Conservation (phyloP, 2,329 filamentous ascomycete species). For the Claviceps arundinis region DNA sequence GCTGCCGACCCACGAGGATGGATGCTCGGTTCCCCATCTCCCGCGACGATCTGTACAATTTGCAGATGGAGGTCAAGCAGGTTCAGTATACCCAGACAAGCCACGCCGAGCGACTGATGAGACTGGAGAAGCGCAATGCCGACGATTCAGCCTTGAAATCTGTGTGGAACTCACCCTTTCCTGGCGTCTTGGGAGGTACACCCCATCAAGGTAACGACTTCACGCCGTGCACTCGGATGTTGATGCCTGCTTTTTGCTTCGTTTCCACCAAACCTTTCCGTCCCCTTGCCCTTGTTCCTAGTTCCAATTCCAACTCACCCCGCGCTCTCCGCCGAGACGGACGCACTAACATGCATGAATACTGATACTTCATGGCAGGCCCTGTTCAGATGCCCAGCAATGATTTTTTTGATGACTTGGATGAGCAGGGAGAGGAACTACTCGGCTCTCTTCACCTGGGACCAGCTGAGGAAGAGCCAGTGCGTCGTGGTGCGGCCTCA, state of each 20-base stretch:
- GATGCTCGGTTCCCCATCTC: slow-evolving; percentile 47
- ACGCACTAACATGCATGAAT: background rate
- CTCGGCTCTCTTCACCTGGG: slow-evolving; percentile 75
- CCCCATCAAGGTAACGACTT: slow-evolving; percentile 65
- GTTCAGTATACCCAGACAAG: slow-evolving; percentile 49
- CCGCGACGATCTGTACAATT: slow-evolving; percentile 52
- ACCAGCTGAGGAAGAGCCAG: slow-evolving; percentile 66
- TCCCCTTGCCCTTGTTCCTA: background rate
- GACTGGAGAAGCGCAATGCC: slow-evolving; percentile 53
- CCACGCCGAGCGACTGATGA: slow-evolving; percentile 47
- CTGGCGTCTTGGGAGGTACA: slow-evolving; percentile 68
- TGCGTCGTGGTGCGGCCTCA: slow-evolving; percentile 74
- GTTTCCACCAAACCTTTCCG: background rate
- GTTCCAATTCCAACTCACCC: background rate
- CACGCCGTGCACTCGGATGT: background rate
- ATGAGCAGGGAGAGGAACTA: slow-evolving; percentile 71
- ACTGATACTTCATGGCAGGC: slow-evolving; percentile 34
- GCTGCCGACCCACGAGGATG: slow-evolving; percentile 32
- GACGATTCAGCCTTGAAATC: slow-evolving; percentile 63
- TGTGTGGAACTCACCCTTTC: slow-evolving; percentile 89
- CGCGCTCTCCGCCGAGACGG: no score
- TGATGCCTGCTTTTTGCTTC: background rate
- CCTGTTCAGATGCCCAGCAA: slow-evolving; percentile 66
- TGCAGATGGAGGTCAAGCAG: slow-evolving; percentile 60
- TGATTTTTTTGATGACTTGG: slow-evolving; percentile 81